Evolutionary conservation across 2,329 filamentous ascomycete genomes (phyloP), one percentile per base, ranked within the genome.

Genomic region (Colletotrichum filicis): DNA sequence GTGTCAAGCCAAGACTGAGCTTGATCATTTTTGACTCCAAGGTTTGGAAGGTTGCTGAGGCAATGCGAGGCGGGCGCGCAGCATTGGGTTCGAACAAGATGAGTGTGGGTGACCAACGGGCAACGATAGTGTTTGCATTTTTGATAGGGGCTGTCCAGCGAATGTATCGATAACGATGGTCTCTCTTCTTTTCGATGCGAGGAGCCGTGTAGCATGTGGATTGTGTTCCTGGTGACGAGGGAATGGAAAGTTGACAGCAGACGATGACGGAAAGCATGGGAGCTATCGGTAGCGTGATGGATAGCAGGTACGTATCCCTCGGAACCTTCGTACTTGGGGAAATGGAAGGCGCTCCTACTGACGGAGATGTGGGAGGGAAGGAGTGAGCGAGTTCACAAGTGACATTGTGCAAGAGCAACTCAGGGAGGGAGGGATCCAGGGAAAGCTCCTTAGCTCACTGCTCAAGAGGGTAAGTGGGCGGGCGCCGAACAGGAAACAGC

Each of bases 31-130:
- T 60, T 30, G 46, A 53, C 46, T 35, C 28, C 16, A 70, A 55
- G 65, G 61, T 70, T 70, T 62, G 42, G 14, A 42, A 26, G 57
- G 61, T 73, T 70, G 70, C 66, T 57, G 61, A 62, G 55, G 70
- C 42, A 70, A 70, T 73, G 35, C 52, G 56, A 49, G 46, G 66
- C 46, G 66, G 35, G 60, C 12, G 53, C 30, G 60, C 46, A 28
- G 60, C 32, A 32, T 70, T 70, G 66, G 55, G 59, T 73, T 71
- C 55, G 58, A 59, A 26, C 19, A 60, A 35, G 26, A 30, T 58
- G 65, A 65, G 28, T 37, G 53, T 11, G 61, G 58, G 30, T 16
- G 32, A 42, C n/a, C 22, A 55, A 37, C 5, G 49, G 55, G 11
- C 35, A n/a, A 37, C 5, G 32, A 73, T 65, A 52, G 32, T 16